phyloP scores from a whole-genome alignment of 768 basidiomycete genomes.

The Suillus plorans region DNA sequence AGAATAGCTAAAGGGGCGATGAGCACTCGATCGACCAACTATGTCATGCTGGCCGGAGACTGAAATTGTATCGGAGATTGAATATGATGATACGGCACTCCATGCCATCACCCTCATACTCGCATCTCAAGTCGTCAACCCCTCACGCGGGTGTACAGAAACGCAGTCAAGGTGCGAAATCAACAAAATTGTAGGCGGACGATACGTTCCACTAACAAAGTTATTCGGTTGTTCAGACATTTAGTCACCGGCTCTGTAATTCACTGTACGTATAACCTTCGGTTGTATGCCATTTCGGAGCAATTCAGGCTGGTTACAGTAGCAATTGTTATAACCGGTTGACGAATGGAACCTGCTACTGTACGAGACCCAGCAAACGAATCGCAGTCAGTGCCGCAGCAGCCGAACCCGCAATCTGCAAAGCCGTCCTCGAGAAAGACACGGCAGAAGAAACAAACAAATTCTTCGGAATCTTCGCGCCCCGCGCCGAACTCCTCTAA shows the following conservation, averaged over 20 bases:
- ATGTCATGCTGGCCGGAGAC: background rate
- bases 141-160: background rate
- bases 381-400: constrained; percentile 32
- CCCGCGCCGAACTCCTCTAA: constrained; percentile 21
- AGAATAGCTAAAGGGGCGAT: background rate
- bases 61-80: constrained; percentile 11
- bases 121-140: constrained; percentile 11
- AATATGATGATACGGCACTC: constrained; percentile 29
- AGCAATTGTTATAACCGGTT: constrained; percentile 22
- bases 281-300: constrained; percentile 23
- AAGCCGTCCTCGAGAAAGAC: constrained; percentile 42
- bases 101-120: constrained; percentile 17
- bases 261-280: background rate
- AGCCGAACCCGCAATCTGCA: constrained; percentile 38
- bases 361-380: constrained; percentile 45
- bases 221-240: background rate
- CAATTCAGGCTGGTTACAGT: constrained; percentile 13
- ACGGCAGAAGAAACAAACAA: constrained; percentile 53
- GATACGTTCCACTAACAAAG: background rate
- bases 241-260: background rate
- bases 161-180: background rate
- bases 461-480: constrained; percentile 21
- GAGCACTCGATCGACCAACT: background rate
- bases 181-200: background rate
- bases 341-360: constrained; percentile 47